A percentile compares a stretch with the other conserved stretches of the same genome.
phyloP scores from a whole-genome alignment of 768 basidiomycete genomes.

The Pleurotus cornucopiae region DNA sequence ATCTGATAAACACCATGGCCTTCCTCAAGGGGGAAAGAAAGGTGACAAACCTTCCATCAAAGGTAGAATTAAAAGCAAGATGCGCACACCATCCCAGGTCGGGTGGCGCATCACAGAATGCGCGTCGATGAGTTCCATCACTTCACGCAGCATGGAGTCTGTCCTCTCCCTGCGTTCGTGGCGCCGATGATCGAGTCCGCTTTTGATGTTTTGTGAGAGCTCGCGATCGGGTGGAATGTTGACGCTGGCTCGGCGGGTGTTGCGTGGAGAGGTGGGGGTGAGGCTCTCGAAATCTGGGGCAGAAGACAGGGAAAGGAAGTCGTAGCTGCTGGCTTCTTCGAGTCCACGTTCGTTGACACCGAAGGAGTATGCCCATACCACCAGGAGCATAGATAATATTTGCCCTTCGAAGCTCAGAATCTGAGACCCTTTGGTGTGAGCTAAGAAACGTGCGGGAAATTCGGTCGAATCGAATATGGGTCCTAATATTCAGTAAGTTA shows the following conservation, averaged over 20 bases:
- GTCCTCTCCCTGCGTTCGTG: slow-evolving; percentile 49
- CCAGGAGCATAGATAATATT: slow-evolving; percentile 74
- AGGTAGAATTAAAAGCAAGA: slow-evolving; percentile 74
- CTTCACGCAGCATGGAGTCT: slow-evolving; percentile 68
- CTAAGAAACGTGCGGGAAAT: slow-evolving; percentile 68
- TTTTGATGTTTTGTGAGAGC: slow-evolving; percentile 13
- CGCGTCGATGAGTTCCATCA: slow-evolving; percentile 77
- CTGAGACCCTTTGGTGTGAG: slow-evolving; percentile 58
- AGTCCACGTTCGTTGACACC: slow-evolving; percentile 79
- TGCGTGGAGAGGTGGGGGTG: slow-evolving; percentile 1
- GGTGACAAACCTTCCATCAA: slow-evolving; percentile 69
- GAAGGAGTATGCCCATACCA: slow-evolving; percentile 87
- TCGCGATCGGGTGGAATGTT: slow-evolving; percentile 7
- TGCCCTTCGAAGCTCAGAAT: slow-evolving; percentile 69
- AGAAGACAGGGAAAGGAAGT: slow-evolving; percentile 13
- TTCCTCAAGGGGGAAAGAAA: background rate
- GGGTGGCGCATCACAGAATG: slow-evolving; percentile 77
- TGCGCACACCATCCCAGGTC: slow-evolving; percentile 83
- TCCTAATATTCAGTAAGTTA: slow-evolving; percentile 39
- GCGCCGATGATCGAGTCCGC: slow-evolving; percentile 26
- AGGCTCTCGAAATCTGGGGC: slow-evolving; percentile 17
- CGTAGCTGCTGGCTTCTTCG: slow-evolving; percentile 31
- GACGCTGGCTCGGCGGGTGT: slow-evolving; percentile 8
- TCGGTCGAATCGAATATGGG: slow-evolving; percentile 49
- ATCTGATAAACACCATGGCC: slow-evolving; percentile 3